These are phyloP conservation scores for Flaveria trinervia DNA, from an alignment of 129 eudicot genomes.

Conservation along the genomic window DNA sequence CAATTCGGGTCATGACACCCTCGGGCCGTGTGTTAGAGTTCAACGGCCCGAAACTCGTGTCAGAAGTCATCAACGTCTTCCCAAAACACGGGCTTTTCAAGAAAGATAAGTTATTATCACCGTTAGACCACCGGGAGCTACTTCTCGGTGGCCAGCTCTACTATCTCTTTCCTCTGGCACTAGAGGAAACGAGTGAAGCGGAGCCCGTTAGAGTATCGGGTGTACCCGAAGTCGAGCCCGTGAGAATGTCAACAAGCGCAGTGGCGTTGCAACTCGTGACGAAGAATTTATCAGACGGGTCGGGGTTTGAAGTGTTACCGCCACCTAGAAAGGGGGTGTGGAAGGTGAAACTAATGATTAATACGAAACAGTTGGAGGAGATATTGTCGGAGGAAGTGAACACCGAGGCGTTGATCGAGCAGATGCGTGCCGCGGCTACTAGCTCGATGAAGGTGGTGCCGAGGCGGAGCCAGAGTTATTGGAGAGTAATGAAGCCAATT, in stretches of 20 bases:
- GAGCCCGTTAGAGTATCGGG: background rate
- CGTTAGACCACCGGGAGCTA: slow-evolving; percentile 40
- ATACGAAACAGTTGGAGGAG: slow-evolving; percentile 60
- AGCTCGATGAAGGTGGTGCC: slow-evolving; percentile 40
- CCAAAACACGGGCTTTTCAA: slow-evolving; percentile 53
- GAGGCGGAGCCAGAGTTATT: slow-evolving; percentile 34
- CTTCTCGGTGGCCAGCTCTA: slow-evolving; percentile 49
- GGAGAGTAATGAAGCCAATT: slow-evolving; percentile 56
- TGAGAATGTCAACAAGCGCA: slow-evolving; percentile 46
- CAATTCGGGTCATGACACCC: slow-evolving; percentile 45
- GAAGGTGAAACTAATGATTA: slow-evolving; percentile 70
- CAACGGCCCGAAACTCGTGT: slow-evolving; percentile 49
- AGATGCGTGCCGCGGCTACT: slow-evolving; percentile 67
- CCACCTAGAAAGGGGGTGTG: slow-evolving; percentile 66
- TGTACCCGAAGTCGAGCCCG: slow-evolving; percentile 13
- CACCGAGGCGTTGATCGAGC: slow-evolving; percentile 81
- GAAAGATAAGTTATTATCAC: slow-evolving; percentile 20
- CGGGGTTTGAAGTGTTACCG: slow-evolving; percentile 54
- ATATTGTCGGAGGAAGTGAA: slow-evolving; percentile 69
- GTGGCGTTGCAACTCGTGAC: slow-evolving; percentile 46
- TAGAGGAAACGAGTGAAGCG: background rate
- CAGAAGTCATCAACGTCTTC: slow-evolving; percentile 42
- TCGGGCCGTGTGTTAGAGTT: slow-evolving; percentile 46
- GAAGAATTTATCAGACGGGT: slow-evolving; percentile 37
- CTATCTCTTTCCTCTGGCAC: slow-evolving; percentile 53